Conservation (phyloP, 257 asterid species). For the Euphrasia confusa region DNA sequence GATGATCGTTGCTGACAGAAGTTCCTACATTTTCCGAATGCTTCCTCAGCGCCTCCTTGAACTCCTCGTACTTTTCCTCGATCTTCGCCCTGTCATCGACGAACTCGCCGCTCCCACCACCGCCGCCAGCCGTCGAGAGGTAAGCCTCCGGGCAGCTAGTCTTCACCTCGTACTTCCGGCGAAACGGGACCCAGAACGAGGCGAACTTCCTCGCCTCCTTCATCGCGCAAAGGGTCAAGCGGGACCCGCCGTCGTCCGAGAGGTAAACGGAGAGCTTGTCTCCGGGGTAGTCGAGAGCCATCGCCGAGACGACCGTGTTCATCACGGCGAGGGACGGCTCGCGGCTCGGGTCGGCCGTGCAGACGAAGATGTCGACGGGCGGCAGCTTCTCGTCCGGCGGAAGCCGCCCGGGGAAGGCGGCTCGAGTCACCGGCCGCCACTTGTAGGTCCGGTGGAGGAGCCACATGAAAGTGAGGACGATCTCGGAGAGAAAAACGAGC, state of each 20-base stretch:
- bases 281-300: slow-evolving; percentile 43
- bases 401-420: slow-evolving; percentile 28
- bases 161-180: slow-evolving; percentile 30
- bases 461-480: slow-evolving; percentile 27
- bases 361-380: slow-evolving; percentile 33
- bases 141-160: slow-evolving; percentile 37
- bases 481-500: slow-evolving; percentile 31
- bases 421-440: slow-evolving; percentile 29
- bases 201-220: slow-evolving; percentile 37
- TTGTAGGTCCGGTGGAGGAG: slow-evolving; percentile 23
- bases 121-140: slow-evolving; percentile 19
- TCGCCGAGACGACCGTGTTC: slow-evolving; percentile 43
- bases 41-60: slow-evolving; percentile 32
- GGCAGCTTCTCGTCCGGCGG: slow-evolving; percentile 30
- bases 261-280: slow-evolving; percentile 41
- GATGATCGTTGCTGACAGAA: slow-evolving; percentile 32
- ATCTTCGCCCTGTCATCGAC: slow-evolving; percentile 26
- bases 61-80: slow-evolving; percentile 33
- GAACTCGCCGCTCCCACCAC: slow-evolving; percentile 24
- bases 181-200: slow-evolving; percentile 36
- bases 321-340: slow-evolving; percentile 48
- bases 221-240: slow-evolving; percentile 29
- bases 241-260: slow-evolving; percentile 42
- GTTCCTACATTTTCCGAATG: slow-evolving; percentile 6
- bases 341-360: slow-evolving; percentile 40